Evolutionary conservation across 139 green algal species (phyloP), one percentile per base, ranked within the genome.

Genomic region (Chlamydomonas schloesseri): DNA sequence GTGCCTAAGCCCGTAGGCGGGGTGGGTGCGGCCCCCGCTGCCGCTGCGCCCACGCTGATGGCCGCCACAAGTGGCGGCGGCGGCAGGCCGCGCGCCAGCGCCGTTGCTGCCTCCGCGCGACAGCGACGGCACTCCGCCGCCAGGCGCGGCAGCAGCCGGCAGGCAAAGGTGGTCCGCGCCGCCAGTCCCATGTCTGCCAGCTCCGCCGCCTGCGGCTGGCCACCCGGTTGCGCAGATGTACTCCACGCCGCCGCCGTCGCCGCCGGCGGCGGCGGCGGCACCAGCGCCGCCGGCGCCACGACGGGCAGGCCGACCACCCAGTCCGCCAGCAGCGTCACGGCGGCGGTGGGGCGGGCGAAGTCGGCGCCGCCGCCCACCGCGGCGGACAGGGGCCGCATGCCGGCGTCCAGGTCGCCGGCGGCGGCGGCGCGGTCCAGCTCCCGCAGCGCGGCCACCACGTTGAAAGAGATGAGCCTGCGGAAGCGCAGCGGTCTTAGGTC

Each of bases 391-490:
- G 55, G 33, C 53, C 53, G 53, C 34, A 87, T 24, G 23, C 69
- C 81, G 18, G 81, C 53, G 3, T 80, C 81, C 28, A 87, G 24
- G 68, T 87, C 69, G 26, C 81, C 81, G 10, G 81, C 81, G 1
- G 81, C 81, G 20, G 55, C 53, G 10, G 81, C 81, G 3, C 68
- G 81, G 55, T 87, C 81, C 37, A 87, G 34, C 69, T 87, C 81
- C 3, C 81, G 81, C 8, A 72, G 28, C 14, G 81, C 69, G 8
- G 34, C 24, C 29, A 79, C 36, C 21, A 36, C 18, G 81, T 79
- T 87, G 81, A 87, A 87, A 4, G 69, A 71, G 28, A 87, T 55
- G 24, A 87, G 69, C 81, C 81, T 87, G 68, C 18, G 1, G 26
- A 28, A 11, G 33, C 3, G 69, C 34, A 9, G 64, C 17, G 10